Base-by-base conservation (phyloP, 768 basidiomycete species). In the Thelephora ganbajun region DNA sequence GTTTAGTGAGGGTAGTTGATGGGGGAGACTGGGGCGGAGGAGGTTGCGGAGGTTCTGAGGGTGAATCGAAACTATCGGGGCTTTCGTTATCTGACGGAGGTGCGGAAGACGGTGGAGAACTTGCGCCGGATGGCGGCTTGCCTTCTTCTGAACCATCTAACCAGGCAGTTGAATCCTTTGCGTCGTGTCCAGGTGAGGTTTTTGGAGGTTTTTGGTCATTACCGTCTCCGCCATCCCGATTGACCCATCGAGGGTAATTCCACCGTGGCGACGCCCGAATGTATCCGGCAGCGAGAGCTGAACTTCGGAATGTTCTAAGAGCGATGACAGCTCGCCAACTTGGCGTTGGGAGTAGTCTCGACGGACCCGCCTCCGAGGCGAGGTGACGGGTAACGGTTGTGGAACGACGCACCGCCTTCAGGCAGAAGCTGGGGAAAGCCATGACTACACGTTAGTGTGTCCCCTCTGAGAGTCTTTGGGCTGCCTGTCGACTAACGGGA, bases 1-100 rank as follows among this genome's bases (percentile, higher is more conserved):
- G 87, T 54, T 87, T 89, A 3, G 89, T 80, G 54, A 89, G 83
- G 18, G 83, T 70, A 26, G 73, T 71, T 5, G 66, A 62, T 1
- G 67, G 59, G 22, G 59, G 62, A n/a, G n/a, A n/a, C n/a, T n/a
- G n/a, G 18, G 69, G 55, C 6, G 72, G 58, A 34, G 65, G 48
- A 23, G 66, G 58, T 9, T 66, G 53, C 9, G 66, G 61, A 34
- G 65, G 48, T 26, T 66, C 59, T 12, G 66, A 53, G 11, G 66
- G 61, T 16, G 66, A 62, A 44, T 68, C 67, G 5, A 62, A 56
- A 11, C 59, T 57, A 45, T 73, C 71, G 9, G 63, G 54, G 12
- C 54, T 53, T 9, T 49, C 48, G 46, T 56, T 58, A 47, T 53
- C 54, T 9, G 26, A 30, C 33, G 52, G 49, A 18, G 50, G 56